These are phyloP conservation scores for Beauveria brongniartii DNA, from an alignment of 2,329 filamentous ascomycete species.

Conservation along the genomic window DNA sequence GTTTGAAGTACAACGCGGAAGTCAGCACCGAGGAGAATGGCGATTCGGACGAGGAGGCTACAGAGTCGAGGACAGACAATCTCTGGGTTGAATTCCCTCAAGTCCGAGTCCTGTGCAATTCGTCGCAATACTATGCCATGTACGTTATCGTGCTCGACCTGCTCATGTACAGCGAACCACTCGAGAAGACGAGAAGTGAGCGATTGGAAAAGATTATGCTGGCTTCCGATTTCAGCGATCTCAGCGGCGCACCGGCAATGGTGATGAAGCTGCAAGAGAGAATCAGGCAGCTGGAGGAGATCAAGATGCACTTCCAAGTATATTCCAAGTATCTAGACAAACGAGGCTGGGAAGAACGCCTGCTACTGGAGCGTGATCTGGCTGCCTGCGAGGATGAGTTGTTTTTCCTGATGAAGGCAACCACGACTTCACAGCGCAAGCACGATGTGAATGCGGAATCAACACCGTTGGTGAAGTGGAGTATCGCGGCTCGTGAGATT, in stretches of 20 bases:
- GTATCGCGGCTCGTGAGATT: slow-evolving; percentile 87
- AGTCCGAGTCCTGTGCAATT: slow-evolving; percentile 91
- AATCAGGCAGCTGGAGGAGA: slow-evolving; percentile 88
- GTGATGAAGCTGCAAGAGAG: slow-evolving; percentile 85
- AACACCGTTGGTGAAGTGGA: slow-evolving; percentile 80
- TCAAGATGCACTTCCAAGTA: slow-evolving; percentile 93
- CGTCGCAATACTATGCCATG: slow-evolving; percentile 92
- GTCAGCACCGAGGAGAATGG: slow-evolving; percentile 55
- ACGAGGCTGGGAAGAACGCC: slow-evolving; percentile 82
- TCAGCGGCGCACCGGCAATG: slow-evolving; percentile 88
- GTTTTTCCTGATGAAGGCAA: slow-evolving; percentile 99
- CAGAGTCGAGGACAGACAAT: slow-evolving; percentile 83
- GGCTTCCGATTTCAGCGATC: slow-evolving; percentile 94
- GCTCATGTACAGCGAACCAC: slow-evolving; percentile 88
- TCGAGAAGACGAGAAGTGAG: slow-evolving; percentile 95
- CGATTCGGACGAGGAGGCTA: slow-evolving; percentile 42
- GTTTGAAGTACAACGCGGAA: slow-evolving; percentile 94
- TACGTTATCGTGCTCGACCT: slow-evolving; percentile 97
- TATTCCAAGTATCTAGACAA: slow-evolving; percentile 81
- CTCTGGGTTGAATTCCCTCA: slow-evolving; percentile 96
- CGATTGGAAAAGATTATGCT: slow-evolving; percentile 97
- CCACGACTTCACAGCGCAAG: slow-evolving; percentile 89
- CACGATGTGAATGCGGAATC: slow-evolving; percentile 63
- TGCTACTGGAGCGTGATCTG: slow-evolving; percentile 83
- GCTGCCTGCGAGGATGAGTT: slow-evolving; percentile 89